Percentiles rank a stretch among this genome's conserved stretches.
phyloP scores from a whole-genome alignment of 108 stramenopile genomes.

The Schizochytrium sp. region DNA sequence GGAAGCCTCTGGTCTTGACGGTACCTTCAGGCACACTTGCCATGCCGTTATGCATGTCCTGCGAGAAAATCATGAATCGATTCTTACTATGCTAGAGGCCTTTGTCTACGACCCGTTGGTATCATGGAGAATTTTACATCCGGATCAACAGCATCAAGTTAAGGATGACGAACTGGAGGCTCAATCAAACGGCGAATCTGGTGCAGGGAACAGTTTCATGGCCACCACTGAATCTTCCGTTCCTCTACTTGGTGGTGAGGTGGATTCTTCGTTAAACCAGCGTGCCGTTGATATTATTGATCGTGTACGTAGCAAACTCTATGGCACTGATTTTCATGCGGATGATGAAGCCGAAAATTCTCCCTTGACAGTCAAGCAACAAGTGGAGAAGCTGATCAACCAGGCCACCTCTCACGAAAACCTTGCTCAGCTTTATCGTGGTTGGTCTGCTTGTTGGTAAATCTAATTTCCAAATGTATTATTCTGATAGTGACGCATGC shows the following conservation, averaged over 20 bases:
- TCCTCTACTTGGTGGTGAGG: background rate
- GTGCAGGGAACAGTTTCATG: background rate
- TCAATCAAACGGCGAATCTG: background rate
- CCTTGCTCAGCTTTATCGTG: conserved; percentile 93
- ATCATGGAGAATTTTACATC: conserved; percentile 91
- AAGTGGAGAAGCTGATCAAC: conserved; percentile 93
- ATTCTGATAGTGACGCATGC: background rate
- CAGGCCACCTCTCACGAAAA: conserved; percentile 96
- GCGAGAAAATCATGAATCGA: conserved; percentile 92
- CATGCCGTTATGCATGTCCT: conserved; percentile 96
- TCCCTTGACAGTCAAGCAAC: conserved; percentile 86
- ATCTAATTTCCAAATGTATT: background rate
- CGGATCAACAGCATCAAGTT: background rate
- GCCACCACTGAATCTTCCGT: background rate
- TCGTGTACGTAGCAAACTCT: conserved; percentile 96
- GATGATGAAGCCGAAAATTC: background rate
- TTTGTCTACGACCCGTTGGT: conserved; percentile 99
- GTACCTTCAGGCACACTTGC: conserved; percentile 94
- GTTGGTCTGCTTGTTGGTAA: conserved; percentile 97
- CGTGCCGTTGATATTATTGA: conserved; percentile 95
- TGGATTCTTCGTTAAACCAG: conserved; percentile 83
- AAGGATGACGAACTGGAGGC: background rate
- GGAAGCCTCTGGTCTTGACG: conserved; percentile 98
- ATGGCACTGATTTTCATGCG: conserved; percentile 88
- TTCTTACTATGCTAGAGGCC: conserved; percentile 98